phyloP scores from a whole-genome alignment of 1,139 yeast species.

The Geotrichum fermentans region DNA sequence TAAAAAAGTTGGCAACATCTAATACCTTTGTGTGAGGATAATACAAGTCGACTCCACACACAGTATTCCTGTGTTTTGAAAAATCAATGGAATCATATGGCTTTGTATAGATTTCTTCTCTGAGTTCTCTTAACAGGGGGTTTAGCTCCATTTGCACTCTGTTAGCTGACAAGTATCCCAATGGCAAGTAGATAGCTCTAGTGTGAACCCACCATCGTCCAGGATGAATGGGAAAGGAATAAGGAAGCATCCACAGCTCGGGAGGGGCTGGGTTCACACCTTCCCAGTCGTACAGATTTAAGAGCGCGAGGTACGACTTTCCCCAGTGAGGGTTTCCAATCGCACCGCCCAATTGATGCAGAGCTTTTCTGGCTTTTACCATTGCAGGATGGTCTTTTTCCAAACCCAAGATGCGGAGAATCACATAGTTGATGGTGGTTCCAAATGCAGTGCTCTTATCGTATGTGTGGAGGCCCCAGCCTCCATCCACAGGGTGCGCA shows the following conservation, averaged over 20 bases:
- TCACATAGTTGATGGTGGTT: constrained; percentile 80
- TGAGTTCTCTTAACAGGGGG: constrained; percentile 56
- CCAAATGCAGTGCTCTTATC: constrained; percentile 96
- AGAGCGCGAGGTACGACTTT: constrained; percentile 77
- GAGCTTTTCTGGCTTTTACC: constrained; percentile 67
- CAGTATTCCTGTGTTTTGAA: constrained; percentile 65
- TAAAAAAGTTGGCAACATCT: constrained; percentile 55
- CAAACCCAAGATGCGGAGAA: constrained; percentile 72
- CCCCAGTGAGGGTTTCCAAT: constrained; percentile 96
- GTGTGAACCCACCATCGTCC: constrained; percentile 99
- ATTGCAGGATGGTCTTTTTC: constrained; percentile 70
- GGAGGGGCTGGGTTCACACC: constrained; percentile 99
- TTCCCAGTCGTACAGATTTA: constrained; percentile 85
- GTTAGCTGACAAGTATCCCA: constrained; percentile 72
- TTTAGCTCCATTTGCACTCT: constrained; percentile 55
- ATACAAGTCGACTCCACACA: constrained; percentile 87
- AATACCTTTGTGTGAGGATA: constrained; percentile 80
- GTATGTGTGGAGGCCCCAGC: constrained; percentile 92
- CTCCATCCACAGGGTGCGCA: constrained; percentile 98
- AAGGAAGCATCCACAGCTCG: constrained; percentile 87
- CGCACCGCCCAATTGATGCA: constrained; percentile 81
- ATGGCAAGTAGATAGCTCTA: constrained; percentile 81
- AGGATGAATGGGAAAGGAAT: constrained; percentile 78
- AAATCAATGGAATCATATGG: constrained; percentile 70
- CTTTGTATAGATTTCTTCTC: constrained; percentile 69